Evolutionary conservation across 192 early-diverging fungal species (phyloP), one percentile per base, ranked within the genome.

Genomic region (Entophlyctis helioformis): DNA sequence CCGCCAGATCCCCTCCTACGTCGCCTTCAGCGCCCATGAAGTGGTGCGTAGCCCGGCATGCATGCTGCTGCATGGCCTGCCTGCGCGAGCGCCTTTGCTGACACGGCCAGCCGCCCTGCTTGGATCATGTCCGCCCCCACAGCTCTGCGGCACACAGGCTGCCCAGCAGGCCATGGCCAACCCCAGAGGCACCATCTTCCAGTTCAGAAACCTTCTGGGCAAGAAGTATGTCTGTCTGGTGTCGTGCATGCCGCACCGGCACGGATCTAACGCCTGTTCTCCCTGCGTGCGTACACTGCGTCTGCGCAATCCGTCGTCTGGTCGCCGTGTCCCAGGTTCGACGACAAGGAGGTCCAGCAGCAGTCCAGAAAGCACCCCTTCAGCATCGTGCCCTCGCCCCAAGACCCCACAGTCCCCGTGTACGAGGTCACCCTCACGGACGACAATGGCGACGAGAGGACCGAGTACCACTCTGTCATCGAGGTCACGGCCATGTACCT

Each of bases 1-100:
- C 71, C 72, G 91, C 47, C 86, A 87, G 65, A 95, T 91, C 56
- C 87, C 95, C 29, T 80, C 89, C 31, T 85, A 83, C 62, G 83
- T 96, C 51, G 88, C 91, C 49, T 93, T 93, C 76, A 80, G 82
- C 0, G 83, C 78, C 36, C 81, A 89, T 39, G 95, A 93, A 51
- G 88, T 89, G 71, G 84, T 89, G 31, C 38, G 53, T 60, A 12
- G n/a, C n/a, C n/a, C n/a, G n/a, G n/a, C n/a, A n/a, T n/a, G n/a
- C n/a, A n/a, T n/a, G n/a, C 19, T 33, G 8, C 37, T 58, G 62
- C 66, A 58, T 47, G 62, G n/a, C n/a, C n/a, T n/a, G n/a, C n/a
- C n/a, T n/a, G n/a, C n/a, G n/a, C n/a, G n/a, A n/a, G n/a, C n/a
- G n/a, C n/a, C n/a, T n/a, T n/a, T n/a, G n/a, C n/a, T n/a, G n/a